These are phyloP conservation scores for Euphorbia tirucalli DNA, from an alignment of 345 rosid species.

Conservation along the genomic window DNA sequence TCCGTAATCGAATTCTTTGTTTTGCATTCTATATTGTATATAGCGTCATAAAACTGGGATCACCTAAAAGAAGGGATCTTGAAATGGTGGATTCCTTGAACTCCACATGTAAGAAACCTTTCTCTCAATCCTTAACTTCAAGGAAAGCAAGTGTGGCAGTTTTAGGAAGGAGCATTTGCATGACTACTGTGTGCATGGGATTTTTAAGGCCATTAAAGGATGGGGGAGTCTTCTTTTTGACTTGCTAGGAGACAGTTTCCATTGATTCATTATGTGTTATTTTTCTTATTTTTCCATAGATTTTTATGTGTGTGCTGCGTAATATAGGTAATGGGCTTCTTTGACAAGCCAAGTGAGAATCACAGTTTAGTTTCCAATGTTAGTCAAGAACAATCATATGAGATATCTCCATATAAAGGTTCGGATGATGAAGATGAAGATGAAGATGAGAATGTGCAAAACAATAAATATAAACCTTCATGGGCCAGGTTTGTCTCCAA, in stretches of 20 bases:
- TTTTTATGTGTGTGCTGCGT: conserved; percentile 15
- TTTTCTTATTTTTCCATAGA: neutral
- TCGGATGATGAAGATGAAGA: conserved; percentile 90
- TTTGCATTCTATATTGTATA: neutral
- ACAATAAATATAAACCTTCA: conserved; percentile 64
- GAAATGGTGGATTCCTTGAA: neutral
- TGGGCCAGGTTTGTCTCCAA: conserved; percentile 69
- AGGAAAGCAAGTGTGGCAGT: neutral
- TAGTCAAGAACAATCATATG: conserved; percentile 62
- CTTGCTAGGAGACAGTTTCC: neutral
- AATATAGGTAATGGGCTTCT: conserved; percentile 33
- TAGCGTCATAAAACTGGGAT: neutral
- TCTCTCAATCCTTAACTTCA: neutral
- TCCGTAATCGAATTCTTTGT: neutral
- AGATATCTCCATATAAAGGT: conserved; percentile 83
- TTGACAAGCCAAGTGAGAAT: conserved; percentile 22
- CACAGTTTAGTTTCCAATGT: conserved; percentile 5
- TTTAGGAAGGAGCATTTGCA: conserved; percentile 2
- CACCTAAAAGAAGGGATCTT: neutral
- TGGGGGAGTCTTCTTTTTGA: neutral
- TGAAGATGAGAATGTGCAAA: conserved; percentile 44
- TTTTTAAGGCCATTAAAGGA: neutral
- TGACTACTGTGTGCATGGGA: neutral
- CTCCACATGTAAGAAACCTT: neutral
- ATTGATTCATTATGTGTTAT: neutral